Conservation (phyloP, 1,139 yeast genomes). For the Blastobotrys aristatus region DNA sequence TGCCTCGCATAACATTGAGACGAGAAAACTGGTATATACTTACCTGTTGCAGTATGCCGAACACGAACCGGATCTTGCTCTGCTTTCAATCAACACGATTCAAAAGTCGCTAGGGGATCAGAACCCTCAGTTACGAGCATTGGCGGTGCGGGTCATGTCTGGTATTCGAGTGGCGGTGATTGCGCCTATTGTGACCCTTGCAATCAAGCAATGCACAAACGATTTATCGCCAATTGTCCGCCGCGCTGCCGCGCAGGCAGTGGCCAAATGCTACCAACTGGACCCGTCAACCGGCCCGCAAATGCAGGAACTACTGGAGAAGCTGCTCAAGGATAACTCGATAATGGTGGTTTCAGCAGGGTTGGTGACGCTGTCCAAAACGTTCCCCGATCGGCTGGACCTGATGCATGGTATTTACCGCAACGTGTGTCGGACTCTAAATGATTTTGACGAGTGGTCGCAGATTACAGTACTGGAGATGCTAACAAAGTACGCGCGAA, state of each 20-base stretch:
- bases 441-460: slow-evolving; percentile 71
- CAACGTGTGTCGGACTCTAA: slow-evolving; percentile 50
- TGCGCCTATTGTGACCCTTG: slow-evolving; percentile 69
- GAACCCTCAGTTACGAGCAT: slow-evolving; percentile 60
- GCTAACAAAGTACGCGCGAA: slow-evolving; percentile 60
- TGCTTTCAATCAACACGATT: slow-evolving; percentile 83
- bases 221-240: slow-evolving; percentile 81
- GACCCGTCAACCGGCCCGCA: slow-evolving; percentile 42
- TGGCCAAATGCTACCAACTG: slow-evolving; percentile 56
- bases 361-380: slow-evolving; percentile 49
- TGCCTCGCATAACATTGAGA: slow-evolving; percentile 62
- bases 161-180: slow-evolving; percentile 77
- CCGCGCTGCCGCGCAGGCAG: slow-evolving; percentile 71
- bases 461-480: slow-evolving; percentile 57
- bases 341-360: slow-evolving; percentile 68
- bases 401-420: slow-evolving; percentile 69
- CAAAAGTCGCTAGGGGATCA: slow-evolving; percentile 76
- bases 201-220: slow-evolving; percentile 59
- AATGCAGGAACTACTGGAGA: slow-evolving; percentile 46
- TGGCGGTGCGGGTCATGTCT: slow-evolving; percentile 73
- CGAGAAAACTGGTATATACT: slow-evolving; percentile 72
- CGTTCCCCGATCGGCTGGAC: slow-evolving; percentile 56
- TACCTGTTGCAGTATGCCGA: slow-evolving; percentile 78
- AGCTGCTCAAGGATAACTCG: slow-evolving; percentile 59
- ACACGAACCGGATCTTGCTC: slow-evolving; percentile 78